phyloP scores from a whole-genome alignment of 768 basidiomycete genomes.

The Panellus pusillus region DNA sequence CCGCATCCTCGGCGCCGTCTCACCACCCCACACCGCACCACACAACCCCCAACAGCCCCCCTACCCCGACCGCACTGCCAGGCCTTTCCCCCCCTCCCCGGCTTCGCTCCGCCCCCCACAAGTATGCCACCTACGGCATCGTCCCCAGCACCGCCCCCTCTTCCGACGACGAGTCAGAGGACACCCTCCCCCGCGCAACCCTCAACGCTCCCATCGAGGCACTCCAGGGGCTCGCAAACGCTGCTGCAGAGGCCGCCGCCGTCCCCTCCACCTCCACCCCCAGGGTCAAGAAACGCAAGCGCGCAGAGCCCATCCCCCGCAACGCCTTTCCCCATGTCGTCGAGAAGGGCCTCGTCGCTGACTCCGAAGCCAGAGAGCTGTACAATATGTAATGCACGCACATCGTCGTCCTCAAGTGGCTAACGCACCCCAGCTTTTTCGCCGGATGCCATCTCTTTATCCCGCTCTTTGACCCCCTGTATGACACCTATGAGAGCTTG shows the following conservation, averaged over 20 bases:
- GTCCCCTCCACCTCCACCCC: slow-evolving; percentile 66
- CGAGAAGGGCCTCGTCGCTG: slow-evolving; percentile 88
- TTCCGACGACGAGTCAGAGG: slow-evolving; percentile 90
- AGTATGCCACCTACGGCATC: slow-evolving; percentile 90
- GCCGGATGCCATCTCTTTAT: slow-evolving; percentile 96
- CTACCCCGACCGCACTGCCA: slow-evolving; percentile 31
- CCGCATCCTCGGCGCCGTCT: slow-evolving; percentile 69
- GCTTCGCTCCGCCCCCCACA: slow-evolving; percentile 82
- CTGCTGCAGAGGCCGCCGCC: slow-evolving; percentile 90
- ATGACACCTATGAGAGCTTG: slow-evolving; percentile 91
- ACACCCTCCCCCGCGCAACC: slow-evolving; percentile 78
- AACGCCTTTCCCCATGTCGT: slow-evolving; percentile 89
- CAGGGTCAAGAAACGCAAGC: slow-evolving; percentile 83
- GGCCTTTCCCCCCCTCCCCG: slow-evolving; percentile 84
- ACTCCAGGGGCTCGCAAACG: slow-evolving; percentile 90
- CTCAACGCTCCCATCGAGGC: slow-evolving; percentile 94
- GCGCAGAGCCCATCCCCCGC: slow-evolving; percentile 77
- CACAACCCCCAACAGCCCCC: too few species aligned
- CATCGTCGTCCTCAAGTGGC: slow-evolving; percentile 32
- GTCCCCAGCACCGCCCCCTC: slow-evolving; percentile 81
- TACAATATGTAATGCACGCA: slow-evolving; percentile 75
- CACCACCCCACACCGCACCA: slow-evolving; percentile 40
- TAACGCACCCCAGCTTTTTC: slow-evolving; percentile 70
- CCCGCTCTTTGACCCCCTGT: slow-evolving; percentile 88
- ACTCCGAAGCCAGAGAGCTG: slow-evolving; percentile 84